Evolutionary conservation across 2,329 filamentous ascomycete species (phyloP).

Genomic region (Dactylellina parvicollis): DNA sequence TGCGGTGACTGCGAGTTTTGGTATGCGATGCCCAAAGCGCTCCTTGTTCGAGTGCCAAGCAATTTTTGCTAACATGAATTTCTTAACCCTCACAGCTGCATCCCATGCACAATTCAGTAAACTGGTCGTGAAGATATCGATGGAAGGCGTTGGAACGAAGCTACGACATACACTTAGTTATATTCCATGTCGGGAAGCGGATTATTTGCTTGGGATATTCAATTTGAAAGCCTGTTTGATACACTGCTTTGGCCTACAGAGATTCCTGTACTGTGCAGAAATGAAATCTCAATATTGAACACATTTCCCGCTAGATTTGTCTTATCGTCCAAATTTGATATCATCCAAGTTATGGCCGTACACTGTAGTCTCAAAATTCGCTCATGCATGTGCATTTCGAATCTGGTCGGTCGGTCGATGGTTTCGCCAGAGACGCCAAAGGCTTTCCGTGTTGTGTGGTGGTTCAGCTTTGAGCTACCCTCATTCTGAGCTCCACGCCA

Average conservation of each 20-base stretch:
- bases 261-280: too few species aligned
- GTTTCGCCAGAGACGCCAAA: too few species aligned
- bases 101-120: slow-evolving; percentile 49
- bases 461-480: too few species aligned
- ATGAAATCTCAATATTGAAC: too few species aligned
- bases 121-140: neutral
- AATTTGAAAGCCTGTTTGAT: neutral
- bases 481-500: neutral
- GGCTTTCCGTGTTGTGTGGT: too few species aligned
- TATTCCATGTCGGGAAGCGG: neutral
- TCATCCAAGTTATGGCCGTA: too few species aligned
- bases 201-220: neutral
- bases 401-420: too few species aligned
- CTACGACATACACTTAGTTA: too few species aligned
- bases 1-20: slow-evolving; percentile 53
- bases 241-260: neutral
- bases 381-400: too few species aligned
- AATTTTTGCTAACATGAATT: neutral
- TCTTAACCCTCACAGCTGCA: slow-evolving; percentile 15
- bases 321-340: too few species aligned
- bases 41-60: neutral
- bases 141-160: neutral
- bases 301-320: too few species aligned
- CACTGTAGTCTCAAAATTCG: too few species aligned
- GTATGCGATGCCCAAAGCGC: slow-evolving; percentile 1